A percentile compares a stretch with the other conserved stretches of the same genome.
Evolutionary conservation across 371 early-diverging fungal species (phyloP).

Genomic region (Phascolomyces articulosus): DNA sequence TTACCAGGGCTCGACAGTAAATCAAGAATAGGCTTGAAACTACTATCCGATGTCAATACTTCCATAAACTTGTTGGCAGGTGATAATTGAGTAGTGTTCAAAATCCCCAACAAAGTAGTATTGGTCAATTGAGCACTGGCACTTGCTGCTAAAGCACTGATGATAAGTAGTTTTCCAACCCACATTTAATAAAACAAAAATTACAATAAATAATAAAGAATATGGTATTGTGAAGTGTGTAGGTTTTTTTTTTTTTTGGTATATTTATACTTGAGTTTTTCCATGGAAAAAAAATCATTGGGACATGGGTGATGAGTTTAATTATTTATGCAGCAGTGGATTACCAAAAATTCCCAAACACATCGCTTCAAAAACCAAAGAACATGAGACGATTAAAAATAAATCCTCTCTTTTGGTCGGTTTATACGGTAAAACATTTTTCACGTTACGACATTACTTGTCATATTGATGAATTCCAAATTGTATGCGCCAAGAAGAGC

Average conservation of each 20-base stretch:
- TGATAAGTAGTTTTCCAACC: conserved; percentile 8
- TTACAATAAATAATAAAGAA: background rate
- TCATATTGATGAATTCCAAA: too few relatives aligned
- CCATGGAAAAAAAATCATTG: background rate
- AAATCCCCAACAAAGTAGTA: conserved; percentile 28
- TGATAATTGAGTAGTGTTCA: conserved; percentile 34
- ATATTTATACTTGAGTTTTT: background rate
- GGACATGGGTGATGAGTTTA: background rate
- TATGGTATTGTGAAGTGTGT: too few relatives aligned
- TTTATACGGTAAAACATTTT: too few relatives aligned
- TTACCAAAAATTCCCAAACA: background rate
- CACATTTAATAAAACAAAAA: background rate
- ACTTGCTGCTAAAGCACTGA: conserved; percentile 5
- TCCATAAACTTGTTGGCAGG: conserved; percentile 32
- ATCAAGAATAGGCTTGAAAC: conserved; percentile 29
- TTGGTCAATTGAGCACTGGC: conserved; percentile 21
- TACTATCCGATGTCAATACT: conserved; percentile 25
- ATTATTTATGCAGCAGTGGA: background rate
- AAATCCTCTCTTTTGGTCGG: too few relatives aligned
- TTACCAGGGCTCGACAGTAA: conserved; percentile 29
- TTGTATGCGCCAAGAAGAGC: too few relatives aligned
- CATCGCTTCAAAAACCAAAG: too few relatives aligned
- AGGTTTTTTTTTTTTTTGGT: too few relatives aligned
- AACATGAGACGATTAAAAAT: too few relatives aligned
- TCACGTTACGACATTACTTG: too few relatives aligned